These are phyloP conservation scores for Ophiostoma perfectum DNA, from an alignment of 2,329 filamentous ascomycete genomes.

Conservation along the genomic window DNA sequence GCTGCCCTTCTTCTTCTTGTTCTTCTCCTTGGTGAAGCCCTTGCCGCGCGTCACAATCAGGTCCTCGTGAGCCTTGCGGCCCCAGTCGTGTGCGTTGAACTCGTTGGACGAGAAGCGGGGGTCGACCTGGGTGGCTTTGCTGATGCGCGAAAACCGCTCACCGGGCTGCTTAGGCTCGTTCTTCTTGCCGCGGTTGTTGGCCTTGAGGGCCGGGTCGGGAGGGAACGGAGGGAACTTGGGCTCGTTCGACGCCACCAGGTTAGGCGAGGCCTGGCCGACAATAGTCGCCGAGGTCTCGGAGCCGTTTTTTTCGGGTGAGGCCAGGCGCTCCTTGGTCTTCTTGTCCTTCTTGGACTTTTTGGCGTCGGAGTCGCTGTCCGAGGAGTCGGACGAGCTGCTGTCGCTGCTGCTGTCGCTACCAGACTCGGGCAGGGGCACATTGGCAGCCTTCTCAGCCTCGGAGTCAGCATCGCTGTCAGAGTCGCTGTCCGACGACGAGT, in stretches of 20 bases:
- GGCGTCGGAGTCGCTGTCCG: conserved; percentile 15
- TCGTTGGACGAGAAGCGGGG: conserved; percentile 68
- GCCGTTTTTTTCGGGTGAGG: conserved; percentile 26
- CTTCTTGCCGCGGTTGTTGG: conserved; percentile 42
- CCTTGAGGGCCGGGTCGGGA: conserved; percentile 41
- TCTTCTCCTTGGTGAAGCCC: conserved; percentile 99
- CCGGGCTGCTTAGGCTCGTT: conserved; percentile 49
- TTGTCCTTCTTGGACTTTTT: conserved; percentile 15
- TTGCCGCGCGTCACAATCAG: conserved; percentile 89
- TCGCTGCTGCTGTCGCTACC: conserved; percentile 27
- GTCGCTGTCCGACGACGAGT: conserved; percentile 16
- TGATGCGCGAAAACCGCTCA: conserved; percentile 72
- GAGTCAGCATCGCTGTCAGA: conserved; percentile 22
- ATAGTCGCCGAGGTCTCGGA: conserved; percentile 46
- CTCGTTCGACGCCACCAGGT: conserved; percentile 25
- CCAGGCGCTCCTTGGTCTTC: conserved; percentile 4
- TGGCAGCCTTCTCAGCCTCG: conserved; percentile 30
- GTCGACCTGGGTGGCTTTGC: conserved; percentile 62
- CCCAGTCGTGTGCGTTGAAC: conserved; percentile 79
- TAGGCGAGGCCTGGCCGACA: conserved; percentile 44
- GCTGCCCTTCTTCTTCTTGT: conserved; percentile 90
- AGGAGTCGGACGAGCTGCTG: conserved; percentile 6
- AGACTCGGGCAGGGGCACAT: conserved; percentile 34
- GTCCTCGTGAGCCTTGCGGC: conserved; percentile 80
- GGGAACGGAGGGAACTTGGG: conserved; percentile 46